These are phyloP conservation scores for Nitzschia palea DNA, from an alignment of 108 stramenopile species.

Conservation along the genomic window DNA sequence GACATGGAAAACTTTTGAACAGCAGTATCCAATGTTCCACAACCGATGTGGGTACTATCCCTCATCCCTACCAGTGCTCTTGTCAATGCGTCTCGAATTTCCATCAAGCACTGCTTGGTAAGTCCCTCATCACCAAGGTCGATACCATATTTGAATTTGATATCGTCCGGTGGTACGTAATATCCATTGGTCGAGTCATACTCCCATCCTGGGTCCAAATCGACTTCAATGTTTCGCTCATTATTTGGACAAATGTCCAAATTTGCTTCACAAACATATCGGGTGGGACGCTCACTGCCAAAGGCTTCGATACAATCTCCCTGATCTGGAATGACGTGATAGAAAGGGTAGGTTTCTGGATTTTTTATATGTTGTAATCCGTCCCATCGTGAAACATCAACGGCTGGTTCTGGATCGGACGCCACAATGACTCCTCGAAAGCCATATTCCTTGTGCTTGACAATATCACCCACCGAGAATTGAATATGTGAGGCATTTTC, in stretches of 20 bases:
- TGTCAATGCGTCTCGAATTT: slow-evolving; percentile 27
- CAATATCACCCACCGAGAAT: slow-evolving; percentile 67
- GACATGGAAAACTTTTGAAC: slow-evolving; percentile 46
- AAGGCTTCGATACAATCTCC: slow-evolving; percentile 68
- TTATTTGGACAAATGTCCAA: slow-evolving; percentile 52
- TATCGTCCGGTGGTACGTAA: slow-evolving; percentile 45
- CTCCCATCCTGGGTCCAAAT: slow-evolving; percentile 62
- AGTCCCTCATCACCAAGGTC: slow-evolving; percentile 46
- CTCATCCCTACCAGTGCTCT: slow-evolving; percentile 13
- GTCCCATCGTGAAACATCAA: slow-evolving; percentile 79
- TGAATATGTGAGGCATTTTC: slow-evolving; percentile 38
- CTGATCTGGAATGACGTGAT: slow-evolving; percentile 71
- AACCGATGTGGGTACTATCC: slow-evolving; percentile 20
- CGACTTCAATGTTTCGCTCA: slow-evolving; percentile 46
- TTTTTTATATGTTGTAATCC: slow-evolving; percentile 64
- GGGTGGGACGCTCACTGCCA: slow-evolving; percentile 58
- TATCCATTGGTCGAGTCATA: slow-evolving; percentile 23
- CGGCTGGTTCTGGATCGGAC: slow-evolving; percentile 61
- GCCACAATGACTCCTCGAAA: slow-evolving; percentile 78
- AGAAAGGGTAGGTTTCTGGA: slow-evolving; percentile 74
- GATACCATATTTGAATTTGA: slow-evolving; percentile 58
- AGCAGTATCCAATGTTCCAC: slow-evolving; percentile 7
- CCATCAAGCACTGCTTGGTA: slow-evolving; percentile 29
- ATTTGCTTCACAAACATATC: slow-evolving; percentile 83
- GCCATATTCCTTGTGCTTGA: slow-evolving; percentile 71